phyloP scores from a whole-genome alignment of 306 rosid species.

The Vigna trinervia region DNA sequence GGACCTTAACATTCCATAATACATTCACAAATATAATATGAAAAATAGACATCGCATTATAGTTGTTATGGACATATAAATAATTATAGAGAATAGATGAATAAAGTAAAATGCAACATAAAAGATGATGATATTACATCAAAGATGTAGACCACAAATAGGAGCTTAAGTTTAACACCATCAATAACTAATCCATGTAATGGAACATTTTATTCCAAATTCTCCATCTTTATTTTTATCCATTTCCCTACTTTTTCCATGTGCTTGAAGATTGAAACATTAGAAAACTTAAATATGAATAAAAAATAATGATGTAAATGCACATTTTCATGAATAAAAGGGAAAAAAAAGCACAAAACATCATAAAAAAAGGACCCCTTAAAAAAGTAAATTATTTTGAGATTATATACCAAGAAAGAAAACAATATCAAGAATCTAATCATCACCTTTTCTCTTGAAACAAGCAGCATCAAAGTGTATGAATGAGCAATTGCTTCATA shows the following conservation, averaged over 20 bases:
- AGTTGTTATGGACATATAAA: slow-evolving; percentile 31
- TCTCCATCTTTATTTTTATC: slow-evolving; percentile 8
- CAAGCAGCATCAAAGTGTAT: slow-evolving; percentile 75
- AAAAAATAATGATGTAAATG: slow-evolving; percentile 9
- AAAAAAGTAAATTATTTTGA: slow-evolving; percentile 24
- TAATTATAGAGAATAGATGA: not conserved
- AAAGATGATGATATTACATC: slow-evolving; percentile 25
- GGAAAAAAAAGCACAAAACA: slow-evolving; percentile 13
- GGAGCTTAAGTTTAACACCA: slow-evolving; percentile 5
- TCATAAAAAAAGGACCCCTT: slow-evolving; percentile 17
- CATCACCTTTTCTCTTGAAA: slow-evolving; percentile 84
- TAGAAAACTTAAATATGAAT: slow-evolving; percentile 11
- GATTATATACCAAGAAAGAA: slow-evolving; percentile 33
- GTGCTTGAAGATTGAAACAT: slow-evolving; percentile 12
- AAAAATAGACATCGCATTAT: slow-evolving; percentile 2
- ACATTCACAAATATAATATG: slow-evolving; percentile 25
- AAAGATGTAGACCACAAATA: slow-evolving; percentile 17
- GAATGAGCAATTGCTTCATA: slow-evolving; percentile 94
- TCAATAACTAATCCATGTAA: slow-evolving; percentile 4
- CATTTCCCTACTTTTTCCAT: not conserved
- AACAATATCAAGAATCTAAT: slow-evolving; percentile 13
- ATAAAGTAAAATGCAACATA: not conserved
- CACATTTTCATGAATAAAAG: slow-evolving; percentile 14
- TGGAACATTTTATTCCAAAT: slow-evolving; percentile 10
- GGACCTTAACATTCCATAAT: slow-evolving; percentile 26